Conservation (phyloP, 441 rosid genomes). For the Euphorbia celastroides region DNA sequence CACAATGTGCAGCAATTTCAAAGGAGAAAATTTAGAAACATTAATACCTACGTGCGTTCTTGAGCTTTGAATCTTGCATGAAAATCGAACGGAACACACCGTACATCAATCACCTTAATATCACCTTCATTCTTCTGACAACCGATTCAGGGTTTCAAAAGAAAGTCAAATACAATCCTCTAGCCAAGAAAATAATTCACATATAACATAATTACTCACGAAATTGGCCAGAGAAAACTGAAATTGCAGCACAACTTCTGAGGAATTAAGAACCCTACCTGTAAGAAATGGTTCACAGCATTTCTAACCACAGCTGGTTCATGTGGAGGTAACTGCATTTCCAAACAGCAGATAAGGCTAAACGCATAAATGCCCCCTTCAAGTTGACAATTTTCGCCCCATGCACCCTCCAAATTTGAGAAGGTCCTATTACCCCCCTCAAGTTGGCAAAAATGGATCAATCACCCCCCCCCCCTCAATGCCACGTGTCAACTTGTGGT, state of each 20-base stretch:
- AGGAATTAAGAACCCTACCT: constrained; percentile 41
- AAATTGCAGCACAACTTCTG: constrained; percentile 6
- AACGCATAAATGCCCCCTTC: too few species aligned
- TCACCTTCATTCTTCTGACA: constrained; percentile 65
- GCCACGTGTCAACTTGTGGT: too few species aligned
- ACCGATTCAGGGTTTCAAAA: constrained; percentile 10
- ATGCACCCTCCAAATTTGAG: too few species aligned
- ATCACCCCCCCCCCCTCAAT: too few species aligned
- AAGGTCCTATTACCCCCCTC: too few species aligned
- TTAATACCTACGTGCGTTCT: constrained; percentile 91
- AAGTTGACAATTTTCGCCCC: too few species aligned
- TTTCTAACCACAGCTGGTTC: constrained; percentile 78
- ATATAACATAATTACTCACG: not conserved
- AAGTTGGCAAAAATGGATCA: too few species aligned
- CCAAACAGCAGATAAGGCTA: constrained; percentile 1
- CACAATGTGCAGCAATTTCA: constrained; percentile 2
- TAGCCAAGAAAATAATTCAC: constrained; percentile 1
- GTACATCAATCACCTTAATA: constrained; percentile 72
- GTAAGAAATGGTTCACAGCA: constrained; percentile 94
- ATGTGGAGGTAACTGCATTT: constrained; percentile 82
- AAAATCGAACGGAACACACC: constrained; percentile 59
- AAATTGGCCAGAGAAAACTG: not conserved
- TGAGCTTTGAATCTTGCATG: constrained; percentile 88
- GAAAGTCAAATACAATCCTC: not conserved
- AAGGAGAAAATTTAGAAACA: constrained; percentile 11